Base-by-base conservation (phyloP, 129 eudicot species). In the Artemisia annua region DNA sequence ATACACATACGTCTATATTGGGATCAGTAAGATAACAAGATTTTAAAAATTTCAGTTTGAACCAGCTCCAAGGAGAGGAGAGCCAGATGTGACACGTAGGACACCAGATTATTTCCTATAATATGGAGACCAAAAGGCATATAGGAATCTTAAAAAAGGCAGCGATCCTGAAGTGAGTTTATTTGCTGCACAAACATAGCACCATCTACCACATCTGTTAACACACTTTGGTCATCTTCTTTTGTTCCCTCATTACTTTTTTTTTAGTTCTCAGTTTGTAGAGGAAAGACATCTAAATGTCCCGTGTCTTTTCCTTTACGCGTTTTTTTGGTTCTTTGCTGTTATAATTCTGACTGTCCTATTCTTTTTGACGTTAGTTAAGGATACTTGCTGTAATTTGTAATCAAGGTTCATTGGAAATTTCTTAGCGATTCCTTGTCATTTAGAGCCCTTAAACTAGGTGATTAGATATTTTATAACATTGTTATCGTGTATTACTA, bases 11-110 rank as follows among this genome's bases (percentile, higher is more conserved):
- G 14, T 11, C 12, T 17, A 43, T 48, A 48, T 11, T 2, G 66
- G 26, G 66, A 61, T 28, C 46, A 64, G n/a, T 16, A 2, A 5
- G 0, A 15, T 53, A 53, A 58, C 26, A 0, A 11, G 12, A 30
- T 51, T 28, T 66, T 32, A 5, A 15, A 16, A 15, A 13, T 78
- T 72, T 75, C 89, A 92, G 97, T 92, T 92, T 83, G 97, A 89
- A 67, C 92, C 96, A 46, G 93, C 96, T 71, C 92, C 92, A 13
- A 85, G 96, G 85, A 86, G 96, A 78, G 96, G 96, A 35, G 96
- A 85, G 77, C 92, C 92, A 49, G 96, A 89, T 60, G 93, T 89
- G 51, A 87, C 96, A 57, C 90, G 96, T 5, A 87, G 96, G 80
- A 89, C 88, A 9, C 90, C 96, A 59, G 92, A 85, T 78, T 89